phyloP scores from a whole-genome alignment of 2,329 filamentous ascomycete genomes.

The Cordyceps farinosa region DNA sequence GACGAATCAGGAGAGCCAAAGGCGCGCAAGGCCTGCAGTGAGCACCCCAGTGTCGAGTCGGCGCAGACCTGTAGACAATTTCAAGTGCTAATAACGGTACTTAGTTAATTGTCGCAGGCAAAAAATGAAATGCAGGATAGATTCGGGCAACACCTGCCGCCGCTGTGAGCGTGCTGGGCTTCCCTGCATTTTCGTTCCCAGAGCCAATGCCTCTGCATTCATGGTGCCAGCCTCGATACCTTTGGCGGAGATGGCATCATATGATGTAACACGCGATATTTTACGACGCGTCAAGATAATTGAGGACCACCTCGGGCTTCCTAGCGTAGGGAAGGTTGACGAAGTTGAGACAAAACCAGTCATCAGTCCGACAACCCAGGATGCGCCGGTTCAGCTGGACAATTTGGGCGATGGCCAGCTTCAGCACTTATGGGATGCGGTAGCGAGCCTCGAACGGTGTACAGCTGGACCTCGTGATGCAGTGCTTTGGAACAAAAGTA shows the following conservation, averaged over 20 bases:
- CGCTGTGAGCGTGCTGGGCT: conserved; percentile 33
- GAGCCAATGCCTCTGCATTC: conserved; percentile 34
- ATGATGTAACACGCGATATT: conserved; percentile 19
- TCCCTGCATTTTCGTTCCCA: conserved; percentile 38
- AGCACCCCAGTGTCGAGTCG: conserved; percentile 18
- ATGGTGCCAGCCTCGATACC: conserved; percentile 9
- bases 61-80: background rate
- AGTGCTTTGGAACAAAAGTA: conserved; percentile 31
- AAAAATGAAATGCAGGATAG: conserved; percentile 38
- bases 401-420: conserved; percentile 6
- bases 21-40: conserved; percentile 31
- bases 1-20: conserved; percentile 22
- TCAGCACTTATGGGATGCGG: conserved; percentile 30
- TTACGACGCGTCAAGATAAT: conserved; percentile 24
- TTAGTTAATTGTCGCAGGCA: conserved; percentile 29
- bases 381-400: conserved; percentile 20
- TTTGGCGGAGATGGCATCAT: conserved; percentile 4
- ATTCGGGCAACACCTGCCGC: conserved; percentile 32
- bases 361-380: conserved; percentile 18
- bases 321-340: background rate
- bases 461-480: conserved; percentile 25
- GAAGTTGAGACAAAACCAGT: background rate
- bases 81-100: background rate
- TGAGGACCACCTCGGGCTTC: conserved; percentile 27
- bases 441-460: conserved; percentile 27